A percentile compares a stretch with the other conserved stretches of the same genome.
These are phyloP conservation scores for Jatropha podagrica DNA, from an alignment of 441 rosid species.

Conservation along the genomic window DNA sequence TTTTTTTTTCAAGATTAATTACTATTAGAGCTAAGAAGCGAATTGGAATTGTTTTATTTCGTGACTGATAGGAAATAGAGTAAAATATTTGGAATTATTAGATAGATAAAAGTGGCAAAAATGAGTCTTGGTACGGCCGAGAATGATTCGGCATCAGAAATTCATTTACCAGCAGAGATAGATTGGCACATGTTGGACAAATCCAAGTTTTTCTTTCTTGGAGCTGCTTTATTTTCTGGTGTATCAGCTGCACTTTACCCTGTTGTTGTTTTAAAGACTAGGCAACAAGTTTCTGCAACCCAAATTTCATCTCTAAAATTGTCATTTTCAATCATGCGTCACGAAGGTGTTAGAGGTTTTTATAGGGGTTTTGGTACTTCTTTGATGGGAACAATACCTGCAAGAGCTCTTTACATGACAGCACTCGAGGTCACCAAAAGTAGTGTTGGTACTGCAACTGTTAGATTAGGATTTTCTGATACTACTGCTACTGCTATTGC, in stretches of 20 bases:
- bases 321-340: slow-evolving; percentile 46
- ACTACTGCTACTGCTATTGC: slow-evolving; percentile 58
- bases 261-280: slow-evolving; percentile 68
- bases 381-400: slow-evolving; percentile 79
- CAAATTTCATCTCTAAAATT: slow-evolving; percentile 51
- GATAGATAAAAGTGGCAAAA: slow-evolving; percentile 47
- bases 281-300: slow-evolving; percentile 66
- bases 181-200: slow-evolving; percentile 95
- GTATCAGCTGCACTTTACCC: slow-evolving; percentile 84
- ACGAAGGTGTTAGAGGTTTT: slow-evolving; percentile 71
- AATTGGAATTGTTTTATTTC: background rate
- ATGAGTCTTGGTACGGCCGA: slow-evolving; percentile 69
- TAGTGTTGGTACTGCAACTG: slow-evolving; percentile 62
- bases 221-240: slow-evolving; percentile 86
- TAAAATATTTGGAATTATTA: background rate
- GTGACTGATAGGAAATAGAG: background rate
- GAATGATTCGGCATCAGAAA: slow-evolving; percentile 52
- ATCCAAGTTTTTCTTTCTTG: slow-evolving; percentile 80
- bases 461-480: slow-evolving; percentile 65
- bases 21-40: background rate
- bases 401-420: slow-evolving; percentile 85
- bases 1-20: background rate
- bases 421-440: slow-evolving; percentile 86
- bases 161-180: slow-evolving; percentile 64
- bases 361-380: slow-evolving; percentile 88